A percentile compares a stretch with the other conserved stretches of the same genome.
Conservation (phyloP, 2,329 filamentous ascomycete species). For the Shiraia sp. region DNA sequence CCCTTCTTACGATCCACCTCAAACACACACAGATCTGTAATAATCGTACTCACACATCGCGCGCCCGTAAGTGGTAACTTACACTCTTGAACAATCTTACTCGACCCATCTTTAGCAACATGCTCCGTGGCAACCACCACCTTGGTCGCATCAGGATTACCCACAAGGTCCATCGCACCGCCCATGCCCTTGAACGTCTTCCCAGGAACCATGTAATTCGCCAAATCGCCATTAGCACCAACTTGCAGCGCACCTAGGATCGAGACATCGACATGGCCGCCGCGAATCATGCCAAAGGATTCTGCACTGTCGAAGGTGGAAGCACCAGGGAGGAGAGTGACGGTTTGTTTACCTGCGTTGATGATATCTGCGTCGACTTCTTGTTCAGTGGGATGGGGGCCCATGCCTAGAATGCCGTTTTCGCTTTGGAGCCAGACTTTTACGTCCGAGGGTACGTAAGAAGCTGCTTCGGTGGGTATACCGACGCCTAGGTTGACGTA, state of each 20-base stretch:
- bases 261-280: slow-evolving; percentile 81
- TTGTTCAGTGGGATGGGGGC: slow-evolving; percentile 59
- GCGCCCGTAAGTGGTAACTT: slow-evolving; percentile 44
- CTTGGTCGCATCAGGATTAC: slow-evolving; percentile 79
- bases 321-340: slow-evolving; percentile 79
- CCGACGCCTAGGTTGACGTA: slow-evolving; percentile 91
- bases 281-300: slow-evolving; percentile 91
- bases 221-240: slow-evolving; percentile 75
- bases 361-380: slow-evolving; percentile 84
- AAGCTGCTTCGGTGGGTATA: slow-evolving; percentile 88
- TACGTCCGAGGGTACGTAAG: slow-evolving; percentile 62
- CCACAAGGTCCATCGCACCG: slow-evolving; percentile 88
- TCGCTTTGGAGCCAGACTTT: slow-evolving; percentile 67
- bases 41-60: slow-evolving; percentile 43
- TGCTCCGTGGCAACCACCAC: slow-evolving; percentile 95
- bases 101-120: slow-evolving; percentile 86
- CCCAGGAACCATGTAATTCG: slow-evolving; percentile 90
- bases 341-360: slow-evolving; percentile 92
- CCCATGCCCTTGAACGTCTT: slow-evolving; percentile 88
- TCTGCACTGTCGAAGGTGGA: slow-evolving; percentile 84
- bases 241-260: slow-evolving; percentile 93
- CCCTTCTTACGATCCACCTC: slow-evolving; percentile 73
- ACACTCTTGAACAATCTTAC: slow-evolving; percentile 81
- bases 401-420: slow-evolving; percentile 53
- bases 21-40: slow-evolving; percentile 48